Evolutionary conservation across 2,329 filamentous ascomycete genomes (phyloP), one percentile per base, ranked within the genome.

Genomic region (Fusarium subglutinans): DNA sequence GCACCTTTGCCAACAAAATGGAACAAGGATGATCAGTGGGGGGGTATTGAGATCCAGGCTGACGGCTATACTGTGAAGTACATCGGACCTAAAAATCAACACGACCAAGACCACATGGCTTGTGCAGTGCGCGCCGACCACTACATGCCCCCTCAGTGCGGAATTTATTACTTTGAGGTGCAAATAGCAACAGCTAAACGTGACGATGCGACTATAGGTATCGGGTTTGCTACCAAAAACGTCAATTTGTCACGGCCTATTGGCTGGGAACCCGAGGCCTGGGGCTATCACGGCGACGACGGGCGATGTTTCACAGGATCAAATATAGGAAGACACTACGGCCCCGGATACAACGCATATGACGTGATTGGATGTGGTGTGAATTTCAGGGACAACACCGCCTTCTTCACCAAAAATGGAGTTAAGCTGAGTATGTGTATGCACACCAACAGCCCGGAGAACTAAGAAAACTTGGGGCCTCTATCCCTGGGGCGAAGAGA

Each of bases 91-190:
- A 88, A 87, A 77, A 83, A 81, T 30, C 79, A 84, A 26, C 81
- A 82, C 64, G 87, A 90, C 56, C 85, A 87, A 57, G 90, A 91
- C 13, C 86, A 93, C 79, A 96, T 98, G 81, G 94, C 94, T 24
- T 94, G 91, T 41, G 90, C 94, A 18, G 91, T 98, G 66, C 91
- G 96, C 63, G 90, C 95, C 35, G 93, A 99, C 81, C 87, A 95
- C 80, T 90, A 91, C 55, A 98, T 98, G 90, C 95, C 96, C 8
- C 88, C 91, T 41, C 93, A 97, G 79, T 96, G 94, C 75, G 96
- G 96, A 5, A 92, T 99, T 68, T 99, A 98, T 82, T 99, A 99
- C 81, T 99, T 91, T 79, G 96, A 99, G 80, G 87, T 92, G 30
- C 83, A 83, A 22, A 84, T 90, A 54, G 66, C 88, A 33, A 83